Evolutionary conservation across 148 eudicot genomes (phyloP).

Genomic region (Simmondsia chinensis): DNA sequence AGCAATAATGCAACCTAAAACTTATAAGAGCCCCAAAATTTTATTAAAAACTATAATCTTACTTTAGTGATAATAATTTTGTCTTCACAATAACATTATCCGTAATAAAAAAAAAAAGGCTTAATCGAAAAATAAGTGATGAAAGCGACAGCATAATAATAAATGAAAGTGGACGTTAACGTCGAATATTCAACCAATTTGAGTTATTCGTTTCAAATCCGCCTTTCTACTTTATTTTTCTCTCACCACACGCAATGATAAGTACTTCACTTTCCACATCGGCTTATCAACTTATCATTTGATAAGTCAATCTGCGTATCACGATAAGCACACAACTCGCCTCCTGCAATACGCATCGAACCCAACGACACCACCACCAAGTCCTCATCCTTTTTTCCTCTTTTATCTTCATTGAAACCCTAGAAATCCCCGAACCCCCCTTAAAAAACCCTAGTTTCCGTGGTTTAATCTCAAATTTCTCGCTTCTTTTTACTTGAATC

Average conservation of each 20-base stretch:
- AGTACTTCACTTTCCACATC: too few relatives aligned
- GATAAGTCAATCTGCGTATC: conserved; percentile 20
- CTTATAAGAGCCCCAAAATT: too few relatives aligned
- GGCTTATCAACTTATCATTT: too few relatives aligned
- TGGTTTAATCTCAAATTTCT: not conserved
- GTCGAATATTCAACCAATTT: conserved; percentile 47
- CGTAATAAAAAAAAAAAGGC: too few relatives aligned
- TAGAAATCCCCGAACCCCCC: conserved; percentile 27
- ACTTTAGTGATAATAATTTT: too few relatives aligned
- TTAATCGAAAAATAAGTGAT: not conserved
- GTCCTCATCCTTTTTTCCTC: conserved; percentile 4
- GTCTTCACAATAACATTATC: too few relatives aligned
- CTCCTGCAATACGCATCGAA: conserved; percentile 47
- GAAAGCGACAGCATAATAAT: not conserved
- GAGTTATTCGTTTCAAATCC: conserved; percentile 42
- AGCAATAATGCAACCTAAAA: too few relatives aligned
- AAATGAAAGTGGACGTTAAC: conserved; percentile 28
- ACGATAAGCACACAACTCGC: conserved; percentile 35
- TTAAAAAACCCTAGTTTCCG: conserved; percentile 9
- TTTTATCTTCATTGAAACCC: conserved; percentile 28
- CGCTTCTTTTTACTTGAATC: not conserved
- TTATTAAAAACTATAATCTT: too few relatives aligned
- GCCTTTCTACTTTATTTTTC: conserved; percentile 17
- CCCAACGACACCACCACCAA: conserved; percentile 28
- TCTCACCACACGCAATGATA: conserved; percentile 15